These are phyloP conservation scores for Ustilago trichophora DNA, from an alignment of 1,284 basidiomycete genomes.

Conservation along the genomic window DNA sequence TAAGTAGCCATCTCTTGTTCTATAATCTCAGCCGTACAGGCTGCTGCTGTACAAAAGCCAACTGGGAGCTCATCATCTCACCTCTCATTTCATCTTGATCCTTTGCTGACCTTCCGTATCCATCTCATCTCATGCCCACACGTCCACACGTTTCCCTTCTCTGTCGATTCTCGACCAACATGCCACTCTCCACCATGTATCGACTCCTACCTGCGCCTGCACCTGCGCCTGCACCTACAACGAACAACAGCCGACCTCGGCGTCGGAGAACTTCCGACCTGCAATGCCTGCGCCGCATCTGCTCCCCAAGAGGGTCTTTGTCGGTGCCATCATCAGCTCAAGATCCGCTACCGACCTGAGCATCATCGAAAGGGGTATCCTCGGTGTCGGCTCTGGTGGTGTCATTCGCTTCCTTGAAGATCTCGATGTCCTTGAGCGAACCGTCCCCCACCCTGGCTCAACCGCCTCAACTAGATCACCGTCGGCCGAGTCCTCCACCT, in stretches of 20 bases:
- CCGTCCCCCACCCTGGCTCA: conserved; percentile 7
- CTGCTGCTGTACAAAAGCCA: no score
- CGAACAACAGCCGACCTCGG: conserved; percentile 38
- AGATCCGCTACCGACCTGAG: conserved; percentile 40
- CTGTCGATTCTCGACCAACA: not conserved
- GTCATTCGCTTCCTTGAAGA: conserved; percentile 61
- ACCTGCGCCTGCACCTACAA: no score
- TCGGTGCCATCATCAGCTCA: conserved; percentile 58
- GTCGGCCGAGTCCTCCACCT: conserved; percentile 19
- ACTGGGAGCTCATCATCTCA: no score
- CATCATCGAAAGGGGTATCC: conserved; percentile 50
- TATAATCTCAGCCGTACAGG: no score
- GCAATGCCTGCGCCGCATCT: conserved; percentile 51
- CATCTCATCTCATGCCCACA: no score
- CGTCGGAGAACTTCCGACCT: conserved; percentile 49
- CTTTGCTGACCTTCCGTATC: no score
- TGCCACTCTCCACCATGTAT: no score
- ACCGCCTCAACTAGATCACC: conserved; percentile 4
- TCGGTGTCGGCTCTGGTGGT: conserved; percentile 58
- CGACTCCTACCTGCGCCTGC: no score
- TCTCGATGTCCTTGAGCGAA: conserved; percentile 39
- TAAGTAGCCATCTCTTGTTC: conserved; percentile 9
- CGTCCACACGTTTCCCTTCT: no score
- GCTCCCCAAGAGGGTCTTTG: conserved; percentile 53
- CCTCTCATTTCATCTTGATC: no score